A percentile compares a stretch with the other conserved stretches of the same genome.
Evolutionary conservation across 75 land plant species (phyloP).

Genomic region (Cupressus sempervirens): DNA sequence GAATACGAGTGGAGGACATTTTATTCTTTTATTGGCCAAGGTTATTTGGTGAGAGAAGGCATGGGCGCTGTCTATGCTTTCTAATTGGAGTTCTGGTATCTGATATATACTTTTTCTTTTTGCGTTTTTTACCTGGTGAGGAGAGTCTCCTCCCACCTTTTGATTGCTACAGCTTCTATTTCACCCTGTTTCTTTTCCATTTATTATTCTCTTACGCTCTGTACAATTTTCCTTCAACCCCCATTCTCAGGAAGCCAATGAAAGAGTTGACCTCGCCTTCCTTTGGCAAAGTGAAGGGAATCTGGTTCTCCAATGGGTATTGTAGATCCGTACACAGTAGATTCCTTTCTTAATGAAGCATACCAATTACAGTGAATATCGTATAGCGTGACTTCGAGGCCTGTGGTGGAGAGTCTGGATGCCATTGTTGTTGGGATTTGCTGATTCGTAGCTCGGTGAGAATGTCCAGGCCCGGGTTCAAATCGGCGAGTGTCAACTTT

Average conservation of each 20-base stretch:
- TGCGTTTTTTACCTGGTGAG: not conserved
- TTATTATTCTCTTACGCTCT: not conserved
- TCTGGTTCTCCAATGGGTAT: conserved; percentile 3
- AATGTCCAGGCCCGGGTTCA: conserved; percentile 11
- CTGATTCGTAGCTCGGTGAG: not conserved
- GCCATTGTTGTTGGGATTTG: conserved; percentile 8
- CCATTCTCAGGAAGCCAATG: not conserved
- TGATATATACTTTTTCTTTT: not conserved
- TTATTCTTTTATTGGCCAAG: not conserved
- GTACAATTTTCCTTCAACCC: not conserved
- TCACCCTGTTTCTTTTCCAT: not conserved
- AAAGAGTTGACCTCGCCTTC: conserved; percentile 5
- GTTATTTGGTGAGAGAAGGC: not conserved
- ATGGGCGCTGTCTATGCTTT: not conserved
- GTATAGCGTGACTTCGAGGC: not conserved
- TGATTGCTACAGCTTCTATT: not conserved
- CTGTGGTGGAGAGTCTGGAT: not conserved
- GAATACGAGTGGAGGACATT: not conserved
- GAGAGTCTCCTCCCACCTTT: not conserved
- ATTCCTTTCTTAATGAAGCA: not conserved
- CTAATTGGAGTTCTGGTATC: not conserved
- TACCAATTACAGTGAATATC: not conserved
- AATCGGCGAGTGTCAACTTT: conserved; percentile 1
- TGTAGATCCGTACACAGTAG: conserved; percentile 6
- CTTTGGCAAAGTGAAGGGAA: not conserved